phyloP scores from a whole-genome alignment of 306 rosid species.

The Lathyrus tuberosus region DNA sequence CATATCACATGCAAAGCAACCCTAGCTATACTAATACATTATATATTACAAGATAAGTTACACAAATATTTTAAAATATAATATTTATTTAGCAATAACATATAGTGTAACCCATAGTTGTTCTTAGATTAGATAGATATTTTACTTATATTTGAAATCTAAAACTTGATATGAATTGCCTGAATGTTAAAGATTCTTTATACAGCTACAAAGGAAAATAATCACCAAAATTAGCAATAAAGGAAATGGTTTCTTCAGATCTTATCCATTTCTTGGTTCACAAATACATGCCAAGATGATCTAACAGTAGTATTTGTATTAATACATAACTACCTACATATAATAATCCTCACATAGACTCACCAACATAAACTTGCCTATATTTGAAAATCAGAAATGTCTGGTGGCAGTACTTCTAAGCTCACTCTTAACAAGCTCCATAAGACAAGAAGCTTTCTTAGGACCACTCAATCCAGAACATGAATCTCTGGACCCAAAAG shows the following conservation, averaged over 20 bases:
- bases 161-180: conserved; percentile 11
- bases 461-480: conserved; percentile 66
- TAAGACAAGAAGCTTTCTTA: conserved; percentile 61
- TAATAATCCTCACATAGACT: neutral
- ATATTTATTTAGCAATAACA: too few species aligned
- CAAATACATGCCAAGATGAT: neutral
- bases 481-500: conserved; percentile 51
- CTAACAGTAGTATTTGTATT: neutral
- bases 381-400: conserved; percentile 34
- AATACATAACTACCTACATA: neutral
- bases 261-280: neutral
- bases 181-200: neutral
- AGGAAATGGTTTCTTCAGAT: conserved; percentile 14
- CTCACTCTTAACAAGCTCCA: conserved; percentile 68
- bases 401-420: conserved; percentile 49
- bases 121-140: too few species aligned
- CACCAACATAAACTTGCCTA: neutral
- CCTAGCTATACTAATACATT: too few species aligned
- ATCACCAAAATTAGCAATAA: conserved; percentile 28
- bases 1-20: too few species aligned
- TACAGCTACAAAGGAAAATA: conserved; percentile 14
- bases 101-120: too few species aligned
- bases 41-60: too few species aligned
- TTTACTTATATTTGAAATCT: neutral
- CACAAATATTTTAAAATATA: too few species aligned